These are phyloP conservation scores for Alternaria angustiovoidea DNA, from an alignment of 2,329 filamentous ascomycete genomes.

Conservation along the genomic window DNA sequence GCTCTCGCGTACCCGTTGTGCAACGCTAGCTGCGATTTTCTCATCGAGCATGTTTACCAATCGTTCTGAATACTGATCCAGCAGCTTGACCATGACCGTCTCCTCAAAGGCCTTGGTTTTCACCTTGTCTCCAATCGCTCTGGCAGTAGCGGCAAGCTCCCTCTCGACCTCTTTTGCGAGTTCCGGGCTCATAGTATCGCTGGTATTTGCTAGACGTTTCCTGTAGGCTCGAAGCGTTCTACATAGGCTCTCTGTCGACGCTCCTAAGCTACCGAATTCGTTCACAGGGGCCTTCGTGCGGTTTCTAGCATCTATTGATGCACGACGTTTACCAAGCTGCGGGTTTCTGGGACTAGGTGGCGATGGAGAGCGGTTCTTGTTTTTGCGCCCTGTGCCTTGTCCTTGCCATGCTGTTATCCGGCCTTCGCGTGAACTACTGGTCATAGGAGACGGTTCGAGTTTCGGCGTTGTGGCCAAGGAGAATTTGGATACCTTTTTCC, in stretches of 20 bases:
- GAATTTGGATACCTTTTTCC: conserved; percentile 63
- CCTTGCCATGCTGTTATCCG: conserved; percentile 26
- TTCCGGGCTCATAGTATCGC: conserved; percentile 56
- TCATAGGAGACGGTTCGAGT: conserved; percentile 53
- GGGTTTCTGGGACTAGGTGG: conserved; percentile 50
- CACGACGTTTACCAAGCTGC: conserved; percentile 52
- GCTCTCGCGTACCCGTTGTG: conserved; percentile 45
- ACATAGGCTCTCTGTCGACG: conserved; percentile 64
- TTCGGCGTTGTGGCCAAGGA: conserved; percentile 57
- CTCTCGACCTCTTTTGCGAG: conserved; percentile 63
- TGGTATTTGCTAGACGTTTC: conserved; percentile 62
- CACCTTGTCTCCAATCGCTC: conserved; percentile 54
- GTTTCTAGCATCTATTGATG: conserved; percentile 61
- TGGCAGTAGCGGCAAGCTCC: conserved; percentile 61
- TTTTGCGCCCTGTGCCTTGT: conserved; percentile 35
- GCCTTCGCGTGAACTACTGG: conserved; percentile 34
- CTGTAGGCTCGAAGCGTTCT: conserved; percentile 66
- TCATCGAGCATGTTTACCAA: conserved; percentile 76
- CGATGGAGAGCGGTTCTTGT: conserved; percentile 53
- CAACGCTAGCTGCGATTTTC: conserved; percentile 62
- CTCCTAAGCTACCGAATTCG: conserved; percentile 46
- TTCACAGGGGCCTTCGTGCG: conserved; percentile 53
- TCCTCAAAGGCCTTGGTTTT: conserved; percentile 54
- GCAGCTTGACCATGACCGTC: conserved; percentile 61
- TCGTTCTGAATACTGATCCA: conserved; percentile 79